Percentiles rank a stretch among this genome's conserved stretches.
These are phyloP conservation scores for Lachancea waltii DNA, from an alignment of 805 yeast genomes.

Conservation along the genomic window DNA sequence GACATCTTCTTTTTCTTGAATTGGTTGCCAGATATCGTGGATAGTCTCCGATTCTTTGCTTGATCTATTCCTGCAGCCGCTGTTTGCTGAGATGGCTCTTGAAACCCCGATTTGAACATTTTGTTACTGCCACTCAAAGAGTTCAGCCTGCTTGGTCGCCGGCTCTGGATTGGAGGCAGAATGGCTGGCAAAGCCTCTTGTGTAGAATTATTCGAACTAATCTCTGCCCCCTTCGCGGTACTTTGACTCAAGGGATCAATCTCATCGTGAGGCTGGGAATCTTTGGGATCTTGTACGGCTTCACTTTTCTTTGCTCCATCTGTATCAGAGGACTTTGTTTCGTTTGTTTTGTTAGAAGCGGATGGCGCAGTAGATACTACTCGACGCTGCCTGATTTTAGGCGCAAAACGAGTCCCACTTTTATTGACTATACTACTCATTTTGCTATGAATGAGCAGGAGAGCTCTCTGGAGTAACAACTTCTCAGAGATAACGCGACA, in stretches of 20 bases:
- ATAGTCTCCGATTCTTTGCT: slow-evolving; percentile 18
- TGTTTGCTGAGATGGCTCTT: slow-evolving; percentile 9
- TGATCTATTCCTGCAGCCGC: slow-evolving; percentile 1
- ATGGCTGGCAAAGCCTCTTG: slow-evolving; percentile 22
- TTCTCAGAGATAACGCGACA: no score
- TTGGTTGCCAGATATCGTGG: slow-evolving; percentile 19
- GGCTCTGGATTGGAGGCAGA: slow-evolving; percentile 8
- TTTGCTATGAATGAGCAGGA: no score
- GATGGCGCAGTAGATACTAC: slow-evolving; percentile 27
- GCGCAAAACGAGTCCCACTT: slow-evolving; percentile 59
- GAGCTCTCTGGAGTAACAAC: no score
- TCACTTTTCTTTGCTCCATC: background rate
- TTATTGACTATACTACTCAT: slow-evolving; percentile 40
- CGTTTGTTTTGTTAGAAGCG: background rate
- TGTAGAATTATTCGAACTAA: slow-evolving; percentile 11
- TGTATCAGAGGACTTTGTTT: background rate
- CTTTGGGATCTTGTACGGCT: background rate
- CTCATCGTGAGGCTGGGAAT: slow-evolving; percentile 1
- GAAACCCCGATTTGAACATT: slow-evolving; percentile 25
- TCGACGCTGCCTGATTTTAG: slow-evolving; percentile 45
- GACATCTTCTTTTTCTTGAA: slow-evolving; percentile 17
- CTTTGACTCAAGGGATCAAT: slow-evolving; percentile 11
- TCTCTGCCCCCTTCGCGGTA: slow-evolving; percentile 12
- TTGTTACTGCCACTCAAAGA: slow-evolving; percentile 32
- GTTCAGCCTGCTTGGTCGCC: slow-evolving; percentile 36